Percentiles rank a stretch among this genome's conserved stretches.
These are phyloP conservation scores for Phytomonas francai DNA, from an alignment of 208 protist genomes.

Conservation along the genomic window DNA sequence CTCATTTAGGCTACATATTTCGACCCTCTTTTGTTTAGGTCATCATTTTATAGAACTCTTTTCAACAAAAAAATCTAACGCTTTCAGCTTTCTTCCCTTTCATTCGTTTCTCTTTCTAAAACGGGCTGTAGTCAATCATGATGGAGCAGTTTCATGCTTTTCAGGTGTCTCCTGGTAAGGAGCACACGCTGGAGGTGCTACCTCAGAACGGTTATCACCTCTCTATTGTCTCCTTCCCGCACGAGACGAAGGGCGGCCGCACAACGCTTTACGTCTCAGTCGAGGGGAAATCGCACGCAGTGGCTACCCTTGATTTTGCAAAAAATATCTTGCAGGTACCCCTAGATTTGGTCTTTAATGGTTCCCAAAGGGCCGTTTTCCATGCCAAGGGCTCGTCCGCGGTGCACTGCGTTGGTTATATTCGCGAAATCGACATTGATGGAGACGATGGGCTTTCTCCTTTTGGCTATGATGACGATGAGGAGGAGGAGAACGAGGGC, in stretches of 20 bases:
- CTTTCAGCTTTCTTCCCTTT: no score
- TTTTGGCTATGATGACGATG: slow-evolving; percentile 28
- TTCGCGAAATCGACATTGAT: slow-evolving; percentile 54
- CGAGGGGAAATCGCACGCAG: slow-evolving; percentile 71
- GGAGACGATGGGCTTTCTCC: slow-evolving; percentile 26
- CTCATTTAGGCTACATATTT: background rate
- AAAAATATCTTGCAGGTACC: slow-evolving; percentile 52
- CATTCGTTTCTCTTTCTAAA: slow-evolving; percentile 5
- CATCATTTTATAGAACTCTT: background rate
- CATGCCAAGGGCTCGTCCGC: slow-evolving; percentile 61
- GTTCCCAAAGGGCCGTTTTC: slow-evolving; percentile 64
- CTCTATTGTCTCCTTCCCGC: slow-evolving; percentile 56
- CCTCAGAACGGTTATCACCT: slow-evolving; percentile 60
- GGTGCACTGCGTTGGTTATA: slow-evolving; percentile 78
- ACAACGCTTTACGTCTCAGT: slow-evolving; percentile 71
- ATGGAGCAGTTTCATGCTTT: slow-evolving; percentile 86
- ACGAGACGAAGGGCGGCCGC: slow-evolving; percentile 50
- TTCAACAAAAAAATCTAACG: slow-evolving; percentile 5
- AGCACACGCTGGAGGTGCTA: slow-evolving; percentile 47
- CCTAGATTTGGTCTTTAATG: slow-evolving; percentile 79
- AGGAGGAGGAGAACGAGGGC: slow-evolving; percentile 29
- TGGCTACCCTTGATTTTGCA: slow-evolving; percentile 62
- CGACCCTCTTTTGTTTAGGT: background rate
- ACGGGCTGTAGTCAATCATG: background rate
- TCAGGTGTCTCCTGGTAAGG: slow-evolving; percentile 57